Percentiles rank a stretch among this genome's conserved stretches.
Conservation (phyloP, 768 basidiomycete species). For the Trametes elegans region DNA sequence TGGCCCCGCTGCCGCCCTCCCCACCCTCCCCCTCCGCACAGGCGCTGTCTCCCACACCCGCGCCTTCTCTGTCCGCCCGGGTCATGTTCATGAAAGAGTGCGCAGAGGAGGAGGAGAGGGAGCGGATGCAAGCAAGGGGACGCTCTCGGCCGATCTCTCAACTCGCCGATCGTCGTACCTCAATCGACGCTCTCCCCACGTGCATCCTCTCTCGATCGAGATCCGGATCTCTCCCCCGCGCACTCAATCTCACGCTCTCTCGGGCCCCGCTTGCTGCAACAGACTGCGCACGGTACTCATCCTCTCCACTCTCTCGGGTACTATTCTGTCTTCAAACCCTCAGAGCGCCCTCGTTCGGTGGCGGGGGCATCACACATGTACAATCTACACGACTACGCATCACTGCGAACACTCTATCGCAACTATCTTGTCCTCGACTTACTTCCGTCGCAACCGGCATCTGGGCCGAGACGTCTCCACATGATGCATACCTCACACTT, state of each 20-base stretch:
- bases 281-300: neutral
- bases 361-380: no score
- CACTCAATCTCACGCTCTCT: constrained; percentile 16
- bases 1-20: neutral
- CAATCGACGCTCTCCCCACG: constrained; percentile 12
- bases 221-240: constrained; percentile 10
- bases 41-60: neutral
- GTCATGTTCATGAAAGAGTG: neutral
- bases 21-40: neutral
- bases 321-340: neutral
- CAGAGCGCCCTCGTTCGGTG: no score
- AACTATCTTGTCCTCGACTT: no score
- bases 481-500: no score
- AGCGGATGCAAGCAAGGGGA: neutral
- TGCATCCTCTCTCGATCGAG: constrained; percentile 12
- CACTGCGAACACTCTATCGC: no score
- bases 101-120: neutral
- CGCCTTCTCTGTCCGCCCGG: neutral
- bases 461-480: no score
- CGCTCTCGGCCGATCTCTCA: neutral
- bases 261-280: neutral
- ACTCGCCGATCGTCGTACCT: constrained; percentile 19
- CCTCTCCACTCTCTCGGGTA: neutral
- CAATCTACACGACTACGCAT: no score
- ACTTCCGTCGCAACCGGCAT: no score